Evolutionary conservation across 2,329 filamentous ascomycete species (phyloP).

Genomic region (Penicillium sp.): DNA sequence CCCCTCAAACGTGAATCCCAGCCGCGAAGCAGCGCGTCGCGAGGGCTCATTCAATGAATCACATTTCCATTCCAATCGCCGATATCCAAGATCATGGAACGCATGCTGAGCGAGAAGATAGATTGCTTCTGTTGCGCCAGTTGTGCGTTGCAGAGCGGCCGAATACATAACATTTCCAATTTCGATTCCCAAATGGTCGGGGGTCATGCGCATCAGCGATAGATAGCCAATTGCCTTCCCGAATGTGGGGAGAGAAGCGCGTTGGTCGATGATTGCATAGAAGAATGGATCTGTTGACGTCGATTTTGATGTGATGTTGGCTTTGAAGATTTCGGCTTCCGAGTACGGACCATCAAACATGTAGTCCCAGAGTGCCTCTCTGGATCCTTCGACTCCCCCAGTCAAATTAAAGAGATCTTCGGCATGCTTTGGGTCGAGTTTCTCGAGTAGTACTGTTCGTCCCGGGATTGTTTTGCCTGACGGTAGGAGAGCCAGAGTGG

Average conservation of each 20-base stretch:
- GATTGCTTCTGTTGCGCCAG: slow-evolving; percentile 57
- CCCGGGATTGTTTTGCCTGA: slow-evolving; percentile 17
- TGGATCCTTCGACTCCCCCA: slow-evolving; percentile 22
- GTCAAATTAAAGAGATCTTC: slow-evolving; percentile 31
- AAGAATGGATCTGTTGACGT: slow-evolving; percentile 41
- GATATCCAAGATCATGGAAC: slow-evolving; percentile 56
- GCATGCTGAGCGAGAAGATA: slow-evolving; percentile 56
- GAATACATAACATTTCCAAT: slow-evolving; percentile 58
- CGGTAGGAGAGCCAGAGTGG: slow-evolving; percentile 9
- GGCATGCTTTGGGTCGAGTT: slow-evolving; percentile 30
- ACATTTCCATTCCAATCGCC: slow-evolving; percentile 65
- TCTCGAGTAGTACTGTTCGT: slow-evolving; percentile 30
- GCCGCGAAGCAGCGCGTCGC: slow-evolving; percentile 53
- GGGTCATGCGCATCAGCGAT: slow-evolving; percentile 48
- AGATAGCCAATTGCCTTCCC: slow-evolving; percentile 46
- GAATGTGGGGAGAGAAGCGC: slow-evolving; percentile 18
- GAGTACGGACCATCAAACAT: slow-evolving; percentile 40
- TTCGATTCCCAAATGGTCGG: slow-evolving; percentile 54
- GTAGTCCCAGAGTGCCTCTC: slow-evolving; percentile 43
- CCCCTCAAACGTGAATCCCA: slow-evolving; percentile 62
- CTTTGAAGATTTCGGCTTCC: slow-evolving; percentile 31
- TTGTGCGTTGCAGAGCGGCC: slow-evolving; percentile 52
- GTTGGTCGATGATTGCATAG: slow-evolving; percentile 47
- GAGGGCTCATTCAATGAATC: slow-evolving; percentile 57
- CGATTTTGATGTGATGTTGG: slow-evolving; percentile 24